phyloP scores from a whole-genome alignment of 2,329 filamentous ascomycete genomes.

The Catunica adiposa region DNA sequence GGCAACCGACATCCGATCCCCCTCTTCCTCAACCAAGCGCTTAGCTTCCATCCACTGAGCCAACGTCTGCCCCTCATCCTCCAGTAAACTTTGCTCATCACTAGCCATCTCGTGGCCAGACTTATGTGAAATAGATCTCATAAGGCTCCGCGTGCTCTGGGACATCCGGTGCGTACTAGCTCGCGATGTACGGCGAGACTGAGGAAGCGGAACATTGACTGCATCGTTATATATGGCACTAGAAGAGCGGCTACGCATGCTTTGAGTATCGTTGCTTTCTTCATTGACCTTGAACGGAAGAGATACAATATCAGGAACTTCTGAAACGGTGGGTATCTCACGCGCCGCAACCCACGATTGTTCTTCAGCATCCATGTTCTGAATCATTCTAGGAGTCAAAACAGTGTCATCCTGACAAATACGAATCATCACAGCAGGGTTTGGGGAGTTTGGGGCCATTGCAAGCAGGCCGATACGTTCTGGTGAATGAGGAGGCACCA shows the following conservation, averaged over 20 bases:
- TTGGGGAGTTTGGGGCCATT: slow-evolving; percentile 25
- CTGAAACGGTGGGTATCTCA: slow-evolving; percentile 17
- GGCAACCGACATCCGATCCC: slow-evolving; percentile 36
- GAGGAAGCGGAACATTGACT: slow-evolving; percentile 18
- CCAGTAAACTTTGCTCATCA: slow-evolving; percentile 16
- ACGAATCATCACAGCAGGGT: slow-evolving; percentile 31
- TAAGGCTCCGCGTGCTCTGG: slow-evolving; percentile 27
- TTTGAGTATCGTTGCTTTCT: slow-evolving; percentile 21
- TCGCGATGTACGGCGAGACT: background rate
- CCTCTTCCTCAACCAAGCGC: slow-evolving; percentile 18
- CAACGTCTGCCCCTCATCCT: slow-evolving; percentile 21
- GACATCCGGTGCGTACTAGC: slow-evolving; percentile 30
- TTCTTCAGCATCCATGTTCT: slow-evolving; percentile 12
- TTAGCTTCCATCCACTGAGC: slow-evolving; percentile 30
- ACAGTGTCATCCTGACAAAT: slow-evolving; percentile 33
- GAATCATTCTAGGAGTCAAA: slow-evolving; percentile 18
- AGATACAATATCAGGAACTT: slow-evolving; percentile 41
- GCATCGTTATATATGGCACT: slow-evolving; percentile 48
- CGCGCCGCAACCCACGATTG: slow-evolving; percentile 7
- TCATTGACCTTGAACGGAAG: slow-evolving; percentile 47
- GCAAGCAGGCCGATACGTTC: slow-evolving; percentile 24
- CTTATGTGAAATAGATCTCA: slow-evolving; percentile 28
- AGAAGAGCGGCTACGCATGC: slow-evolving; percentile 42
- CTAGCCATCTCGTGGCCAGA: slow-evolving; percentile 15
- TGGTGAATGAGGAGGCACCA: background rate